Evolutionary conservation across 2,329 filamentous ascomycete species (phyloP), one percentile per base, ranked within the genome.

Genomic region (Raffaelea deltoideospora): DNA sequence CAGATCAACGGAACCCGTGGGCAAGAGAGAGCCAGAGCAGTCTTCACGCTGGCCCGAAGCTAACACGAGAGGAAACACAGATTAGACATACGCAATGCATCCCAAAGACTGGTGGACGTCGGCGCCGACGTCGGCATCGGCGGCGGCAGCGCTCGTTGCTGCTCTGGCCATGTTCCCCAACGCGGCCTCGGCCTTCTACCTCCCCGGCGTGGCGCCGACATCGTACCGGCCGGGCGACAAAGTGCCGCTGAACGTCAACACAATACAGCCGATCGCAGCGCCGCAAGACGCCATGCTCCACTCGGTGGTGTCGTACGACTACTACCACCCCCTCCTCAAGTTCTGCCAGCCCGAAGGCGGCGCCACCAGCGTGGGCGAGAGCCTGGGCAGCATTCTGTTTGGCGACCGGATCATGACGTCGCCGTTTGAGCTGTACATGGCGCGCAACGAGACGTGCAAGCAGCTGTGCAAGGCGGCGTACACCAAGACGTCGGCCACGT

Each of bases 381-480:
- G 83, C 45, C 59, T 98, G 44, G 90, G 90, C 19, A 95, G 88
- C 65, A 98, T 98, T 53, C 61, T 98, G 35, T 98, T 98, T 49
- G 90, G 90, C 47, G 90, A 98, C 60, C 76, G 90, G 39, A 98
- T 98, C 61, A 85, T 85, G 62, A 93, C 85, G 33, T 96, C 88
- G 26, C 84, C 88, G 0, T 94, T 93, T 52, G 76, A 94, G 52
- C 65, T 96, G 42, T 72, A 75, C 47, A 95, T 98, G 87, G 75
- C 62, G 38, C 64, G 75, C 43, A 90, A 98, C 54, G 82, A 95
- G 57, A 78, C 77, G 0, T 98, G 90, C 64, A 90, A 88, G 56
- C 58, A 69, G 14, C 65, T 93, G 3, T 98, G 90, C 57, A 61
- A 67, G 21, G 65, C 70, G 30, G 67, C 69, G 29, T 80, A 76